Evolutionary conservation across 352 stramenopile species (phyloP), one percentile per base, ranked within the genome.

Genomic region (Phytophthora megakarya): DNA sequence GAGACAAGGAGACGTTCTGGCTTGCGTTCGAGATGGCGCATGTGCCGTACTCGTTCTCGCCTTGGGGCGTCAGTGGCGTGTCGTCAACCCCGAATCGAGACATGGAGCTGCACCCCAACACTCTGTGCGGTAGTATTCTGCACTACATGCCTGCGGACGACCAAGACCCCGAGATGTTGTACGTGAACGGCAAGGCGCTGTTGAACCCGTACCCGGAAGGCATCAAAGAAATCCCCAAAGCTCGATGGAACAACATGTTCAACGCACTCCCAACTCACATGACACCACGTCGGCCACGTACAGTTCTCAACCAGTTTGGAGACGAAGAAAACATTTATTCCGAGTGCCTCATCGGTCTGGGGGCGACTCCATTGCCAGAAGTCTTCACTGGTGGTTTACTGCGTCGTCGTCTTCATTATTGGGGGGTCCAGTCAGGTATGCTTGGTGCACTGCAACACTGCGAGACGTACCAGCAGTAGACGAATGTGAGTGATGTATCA

Each of bases 1-100:
- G 62, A 3, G 62, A 66, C 19, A 70, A 70, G 40, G 61, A 70
- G 32, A 70, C 62, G 11, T 70, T 70, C 22, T 70, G 55, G 62
- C 39, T 70, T 1, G 25, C 55, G 3, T 70, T 70, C 21, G 62
- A 70, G 35, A 42, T 70, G 46, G 62, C 47, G 1, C 54, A 66
- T 21, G 46, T 42, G n/a, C 62, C 62, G 0, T 70, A 70, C 42
- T 7, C 33, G 6, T 70, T 70, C 48, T 70, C 62, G n/a, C 61
- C 54, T 12, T 70, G 62, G 55, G 47, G 62, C 0, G 39, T 70
- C 10, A 70, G 61, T 56, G 61, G 30, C 3, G 61, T 70, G 30
- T 70, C 61, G 2, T 70, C 61, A 0, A 55, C 46, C 39, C 55
- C 62, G 1, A 70, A 65, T 18, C 46, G 33, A 38, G 62, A 70